Base-by-base conservation (phyloP, 2,329 filamentous ascomycete species). In the Cercospora berteroae region DNA sequence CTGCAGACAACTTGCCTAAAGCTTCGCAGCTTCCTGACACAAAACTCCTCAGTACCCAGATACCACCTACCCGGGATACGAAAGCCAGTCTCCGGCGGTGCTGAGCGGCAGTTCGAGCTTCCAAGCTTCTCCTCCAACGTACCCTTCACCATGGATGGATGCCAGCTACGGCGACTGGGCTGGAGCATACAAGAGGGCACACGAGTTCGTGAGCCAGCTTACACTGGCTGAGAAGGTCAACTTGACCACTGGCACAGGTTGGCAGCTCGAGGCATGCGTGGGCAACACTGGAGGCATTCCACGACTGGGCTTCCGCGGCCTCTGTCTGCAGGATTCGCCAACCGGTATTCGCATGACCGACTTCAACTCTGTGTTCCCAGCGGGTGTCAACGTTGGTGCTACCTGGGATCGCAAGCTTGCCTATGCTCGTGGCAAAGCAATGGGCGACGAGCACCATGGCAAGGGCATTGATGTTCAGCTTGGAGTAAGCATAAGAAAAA, bases 391-490 rank as follows among this genome's bases (percentile, higher is more conserved):
- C 60, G 77, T 80, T 12, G 81, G 79, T 5, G 80, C 81, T 20
- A 73, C 79, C 1, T 89, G 86, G 69, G 78, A 81, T 44, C 74
- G 74, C 10, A 62, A 73, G 9, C 71, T 80, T 0, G 73, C 74
- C 8, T 73, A 76, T 23, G 71, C 77, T 13, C 77, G 78, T 9
- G 78, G 76, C 4, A 61, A 72, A 6, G 73, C 72, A 10, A 74
- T 81, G 66, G 79, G 74, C 5, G 65, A 69, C 65, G 75, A 77
- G 59, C 74, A 73, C 67, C 72, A 71, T 64, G 70, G 71, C 6
- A 79, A 79, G 80, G 71, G 80, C 42, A 85, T 88, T 36, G 89
- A 93, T 76, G 83, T 92, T 65, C 88, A 87, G 70, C 83, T 93
- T 8, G 90, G 89, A 0, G 68, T 70, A 64, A 52, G 68, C 59